Evolutionary conservation across 306 rosid species (phyloP).

Genomic region (Luffa acutangula): DNA sequence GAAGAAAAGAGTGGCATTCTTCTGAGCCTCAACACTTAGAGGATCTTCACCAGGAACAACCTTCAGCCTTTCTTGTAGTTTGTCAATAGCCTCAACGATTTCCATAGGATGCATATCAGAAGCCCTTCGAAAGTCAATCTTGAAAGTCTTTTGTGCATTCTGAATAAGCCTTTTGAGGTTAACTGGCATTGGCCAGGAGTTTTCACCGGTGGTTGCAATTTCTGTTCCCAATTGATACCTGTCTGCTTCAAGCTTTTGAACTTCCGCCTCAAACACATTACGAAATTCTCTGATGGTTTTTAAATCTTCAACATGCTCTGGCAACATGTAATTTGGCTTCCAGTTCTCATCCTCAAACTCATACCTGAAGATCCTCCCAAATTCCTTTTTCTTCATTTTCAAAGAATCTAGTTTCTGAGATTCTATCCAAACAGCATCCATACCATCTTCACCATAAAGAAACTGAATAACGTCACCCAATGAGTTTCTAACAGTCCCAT

Average conservation of each 20-base stretch:
- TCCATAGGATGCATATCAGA: slow-evolving; percentile 99
- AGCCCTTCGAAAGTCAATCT: slow-evolving; percentile 88
- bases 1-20: slow-evolving; percentile 89
- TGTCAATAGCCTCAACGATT: slow-evolving; percentile 96
- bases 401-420: slow-evolving; percentile 88
- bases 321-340: slow-evolving; percentile 93
- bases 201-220: slow-evolving; percentile 78
- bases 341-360: slow-evolving; percentile 90
- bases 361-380: slow-evolving; percentile 68
- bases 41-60: slow-evolving; percentile 96
- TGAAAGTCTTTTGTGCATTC: slow-evolving; percentile 95
- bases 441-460: slow-evolving; percentile 97
- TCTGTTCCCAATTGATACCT: slow-evolving; percentile 82
- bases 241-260: slow-evolving; percentile 77
- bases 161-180: slow-evolving; percentile 93
- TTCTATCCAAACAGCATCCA: slow-evolving; percentile 99
- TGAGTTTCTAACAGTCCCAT: slow-evolving; percentile 96
- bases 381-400: slow-evolving; percentile 83
- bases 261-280: slow-evolving; percentile 95
- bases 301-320: slow-evolving; percentile 88
- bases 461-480: slow-evolving; percentile 97
- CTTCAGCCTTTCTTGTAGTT: slow-evolving; percentile 91
- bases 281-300: slow-evolving; percentile 94
- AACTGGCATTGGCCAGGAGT: slow-evolving; percentile 87
- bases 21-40: slow-evolving; percentile 91